These are phyloP conservation scores for Picea abies DNA, from an alignment of 83 land plant genomes.

Conservation along the genomic window DNA sequence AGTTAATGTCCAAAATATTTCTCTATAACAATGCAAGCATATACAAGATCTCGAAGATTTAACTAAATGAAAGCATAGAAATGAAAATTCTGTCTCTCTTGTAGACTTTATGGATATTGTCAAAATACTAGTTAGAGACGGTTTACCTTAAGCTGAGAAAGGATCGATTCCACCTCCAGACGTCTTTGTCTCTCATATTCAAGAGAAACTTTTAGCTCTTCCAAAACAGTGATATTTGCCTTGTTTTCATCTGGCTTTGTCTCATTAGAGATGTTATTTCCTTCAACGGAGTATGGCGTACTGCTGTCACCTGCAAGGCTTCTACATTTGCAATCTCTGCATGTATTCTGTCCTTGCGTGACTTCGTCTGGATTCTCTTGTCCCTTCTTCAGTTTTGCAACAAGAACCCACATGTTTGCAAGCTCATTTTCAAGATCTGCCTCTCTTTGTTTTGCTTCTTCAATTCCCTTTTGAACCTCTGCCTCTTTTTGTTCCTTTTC, in stretches of 20 bases:
- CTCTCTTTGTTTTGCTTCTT: slow-evolving; percentile 81
- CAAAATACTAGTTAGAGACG: not conserved
- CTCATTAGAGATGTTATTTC: not conserved
- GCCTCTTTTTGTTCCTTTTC: slow-evolving; percentile 69
- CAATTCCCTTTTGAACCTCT: slow-evolving; percentile 66
- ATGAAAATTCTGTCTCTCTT: not conserved
- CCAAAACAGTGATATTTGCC: not conserved
- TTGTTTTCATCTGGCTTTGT: not conserved
- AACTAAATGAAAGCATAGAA: not conserved
- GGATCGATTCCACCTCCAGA: not conserved
- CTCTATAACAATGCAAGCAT: no score
- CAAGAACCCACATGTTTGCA: slow-evolving; percentile 91
- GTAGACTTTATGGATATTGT: not conserved
- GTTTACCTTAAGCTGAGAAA: slow-evolving; percentile 14
- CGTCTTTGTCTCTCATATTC: slow-evolving; percentile 8
- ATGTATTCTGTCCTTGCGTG: not conserved
- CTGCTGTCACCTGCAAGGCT: not conserved
- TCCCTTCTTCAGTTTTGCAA: slow-evolving; percentile 72
- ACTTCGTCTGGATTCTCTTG: slow-evolving; percentile 34
- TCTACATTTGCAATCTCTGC: not conserved
- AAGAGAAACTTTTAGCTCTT: slow-evolving; percentile 9
- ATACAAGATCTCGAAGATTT: not conserved
- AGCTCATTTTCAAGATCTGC: slow-evolving; percentile 85
- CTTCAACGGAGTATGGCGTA: not conserved
- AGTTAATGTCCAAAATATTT: not conserved